Evolutionary conservation across 1,284 basidiomycete species (phyloP).

Genomic region (Sanghuangporus sanghuang): DNA sequence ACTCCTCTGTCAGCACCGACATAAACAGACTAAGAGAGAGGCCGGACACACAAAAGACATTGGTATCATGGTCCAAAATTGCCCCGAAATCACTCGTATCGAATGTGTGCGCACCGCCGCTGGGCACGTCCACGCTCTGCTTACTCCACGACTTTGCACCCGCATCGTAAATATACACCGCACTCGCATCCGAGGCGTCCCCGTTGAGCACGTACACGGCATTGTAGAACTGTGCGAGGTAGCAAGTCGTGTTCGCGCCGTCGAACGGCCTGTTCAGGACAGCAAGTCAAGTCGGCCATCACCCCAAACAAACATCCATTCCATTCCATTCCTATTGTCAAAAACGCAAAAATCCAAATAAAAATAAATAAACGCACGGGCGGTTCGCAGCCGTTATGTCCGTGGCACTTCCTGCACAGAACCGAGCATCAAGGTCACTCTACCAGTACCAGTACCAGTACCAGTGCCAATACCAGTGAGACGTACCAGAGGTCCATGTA

Average conservation of each 20-base stretch:
- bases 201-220: constrained; percentile 78
- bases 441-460: too few relatives aligned
- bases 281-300: too few relatives aligned
- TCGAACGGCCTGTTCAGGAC: constrained; percentile 60
- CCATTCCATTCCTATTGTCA: neutral
- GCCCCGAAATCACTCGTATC: constrained; percentile 52
- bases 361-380: constrained; percentile 47
- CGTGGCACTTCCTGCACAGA: constrained; percentile 34
- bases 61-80: constrained; percentile 87
- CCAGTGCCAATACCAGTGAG: too few relatives aligned
- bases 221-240: constrained; percentile 67
- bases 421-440: too few relatives aligned
- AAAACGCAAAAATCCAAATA: neutral
- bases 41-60: constrained; percentile 59
- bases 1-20: constrained; percentile 5
- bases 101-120: constrained; percentile 39
- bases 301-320: too few relatives aligned
- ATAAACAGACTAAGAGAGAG: constrained; percentile 3
- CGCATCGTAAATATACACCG: constrained; percentile 67
- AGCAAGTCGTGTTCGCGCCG: constrained; percentile 62
- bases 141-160: constrained; percentile 59
- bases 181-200: constrained; percentile 58
- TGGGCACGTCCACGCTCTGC: constrained; percentile 38
- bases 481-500: constrained; percentile 56
- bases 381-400: constrained; percentile 64